Evolutionary conservation across 2,329 filamentous ascomycete species (phyloP).

Genomic region (Alternaria sp.): DNA sequence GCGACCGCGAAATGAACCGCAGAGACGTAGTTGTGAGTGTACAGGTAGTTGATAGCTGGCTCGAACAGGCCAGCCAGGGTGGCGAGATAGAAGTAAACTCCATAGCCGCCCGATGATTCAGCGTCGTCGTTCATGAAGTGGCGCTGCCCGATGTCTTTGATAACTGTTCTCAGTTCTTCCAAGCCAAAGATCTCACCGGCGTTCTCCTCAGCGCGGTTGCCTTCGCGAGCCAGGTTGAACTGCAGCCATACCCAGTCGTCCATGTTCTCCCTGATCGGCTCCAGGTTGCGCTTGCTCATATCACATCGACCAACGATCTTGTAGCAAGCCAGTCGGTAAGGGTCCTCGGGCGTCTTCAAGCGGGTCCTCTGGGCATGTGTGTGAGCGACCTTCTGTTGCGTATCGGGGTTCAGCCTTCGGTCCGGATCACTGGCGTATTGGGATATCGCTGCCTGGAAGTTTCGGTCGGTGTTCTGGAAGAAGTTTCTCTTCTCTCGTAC

Average conservation of each 20-base stretch:
- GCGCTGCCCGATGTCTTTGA: conserved; percentile 86
- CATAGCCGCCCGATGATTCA: conserved; percentile 81
- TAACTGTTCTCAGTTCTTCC: conserved; percentile 75
- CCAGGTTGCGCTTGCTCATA: conserved; percentile 62
- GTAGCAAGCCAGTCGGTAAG: conserved; percentile 96
- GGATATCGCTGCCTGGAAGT: conserved; percentile 85
- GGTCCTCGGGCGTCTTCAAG: conserved; percentile 86
- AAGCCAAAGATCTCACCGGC: conserved; percentile 68
- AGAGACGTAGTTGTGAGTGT: conserved; percentile 88
- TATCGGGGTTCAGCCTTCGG: conserved; percentile 74
- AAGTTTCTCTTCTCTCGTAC: conserved; percentile 81
- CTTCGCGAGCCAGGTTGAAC: conserved; percentile 67
- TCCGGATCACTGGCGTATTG: conserved; percentile 80
- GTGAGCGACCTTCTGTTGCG: conserved; percentile 86
- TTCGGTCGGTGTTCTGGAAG: conserved; percentile 89
- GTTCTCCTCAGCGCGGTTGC: conserved; percentile 65
- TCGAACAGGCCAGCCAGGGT: conserved; percentile 92
- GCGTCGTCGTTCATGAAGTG: conserved; percentile 83
- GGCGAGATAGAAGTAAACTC: conserved; percentile 92
- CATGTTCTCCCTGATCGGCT: conserved; percentile 64
- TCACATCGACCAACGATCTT: conserved; percentile 89
- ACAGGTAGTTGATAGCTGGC: conserved; percentile 88
- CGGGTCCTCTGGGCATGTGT: conserved; percentile 87
- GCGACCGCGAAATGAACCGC: conserved; percentile 94
- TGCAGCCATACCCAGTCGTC: conserved; percentile 74